phyloP scores from a whole-genome alignment of 2,329 filamentous ascomycete species.

The Cercospora sp. region DNA sequence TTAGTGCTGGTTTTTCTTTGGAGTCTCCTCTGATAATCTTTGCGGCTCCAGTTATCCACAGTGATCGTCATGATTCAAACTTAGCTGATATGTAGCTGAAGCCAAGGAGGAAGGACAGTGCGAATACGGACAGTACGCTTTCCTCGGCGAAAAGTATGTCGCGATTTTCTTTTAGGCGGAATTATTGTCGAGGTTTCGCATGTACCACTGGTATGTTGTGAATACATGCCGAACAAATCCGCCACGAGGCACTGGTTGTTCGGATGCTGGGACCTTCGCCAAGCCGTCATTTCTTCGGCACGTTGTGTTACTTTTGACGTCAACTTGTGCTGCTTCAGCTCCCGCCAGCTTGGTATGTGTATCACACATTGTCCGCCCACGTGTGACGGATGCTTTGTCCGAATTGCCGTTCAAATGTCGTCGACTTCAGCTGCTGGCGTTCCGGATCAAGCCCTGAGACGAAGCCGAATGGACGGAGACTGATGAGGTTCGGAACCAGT shows the following conservation, averaged over 20 bases:
- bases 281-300: conserved; percentile 2
- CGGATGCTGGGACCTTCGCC: neutral
- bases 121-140: neutral
- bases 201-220: neutral
- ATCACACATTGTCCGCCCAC: neutral
- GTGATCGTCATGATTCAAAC: neutral
- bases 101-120: neutral
- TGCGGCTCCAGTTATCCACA: neutral
- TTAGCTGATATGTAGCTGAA: neutral
- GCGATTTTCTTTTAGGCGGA: neutral
- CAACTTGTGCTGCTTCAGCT: neutral
- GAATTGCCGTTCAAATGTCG: neutral
- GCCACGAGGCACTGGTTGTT: neutral
- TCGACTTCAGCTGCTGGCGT: neutral
- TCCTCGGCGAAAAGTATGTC: neutral
- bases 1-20: neutral
- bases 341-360: neutral
- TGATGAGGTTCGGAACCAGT: neutral
- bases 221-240: neutral
- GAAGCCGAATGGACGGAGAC: neutral
- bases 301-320: neutral
- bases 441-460: neutral
- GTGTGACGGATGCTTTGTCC: neutral
- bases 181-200: neutral
- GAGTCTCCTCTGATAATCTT: neutral